Evolutionary conservation across 495 filamentous ascomycete species (phyloP).

Genomic region (Hyaloscypha bicolor): DNA sequence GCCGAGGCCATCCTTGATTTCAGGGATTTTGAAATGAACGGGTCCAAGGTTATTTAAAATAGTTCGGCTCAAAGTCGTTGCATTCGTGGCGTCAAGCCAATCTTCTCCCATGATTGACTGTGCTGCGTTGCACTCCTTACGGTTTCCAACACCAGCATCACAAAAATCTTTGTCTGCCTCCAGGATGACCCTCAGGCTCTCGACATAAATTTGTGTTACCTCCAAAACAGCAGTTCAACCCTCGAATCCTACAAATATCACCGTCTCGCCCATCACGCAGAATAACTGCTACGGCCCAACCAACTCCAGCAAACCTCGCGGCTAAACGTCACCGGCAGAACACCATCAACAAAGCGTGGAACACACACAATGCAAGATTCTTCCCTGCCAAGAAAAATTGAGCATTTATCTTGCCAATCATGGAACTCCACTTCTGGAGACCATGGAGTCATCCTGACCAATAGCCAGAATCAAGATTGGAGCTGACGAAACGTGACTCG

Average conservation of each 20-base stretch:
- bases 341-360: not conserved
- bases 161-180: not conserved
- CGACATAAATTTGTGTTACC: not conserved
- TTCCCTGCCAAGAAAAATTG: slow-evolving; percentile 8
- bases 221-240: not conserved
- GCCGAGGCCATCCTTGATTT: too few species aligned
- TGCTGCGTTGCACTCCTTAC: not conserved
- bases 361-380: not conserved
- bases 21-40: not conserved
- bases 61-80: not conserved
- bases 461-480: not conserved
- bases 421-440: not conserved
- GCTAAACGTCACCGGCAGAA: not conserved
- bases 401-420: not conserved
- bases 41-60: not conserved
- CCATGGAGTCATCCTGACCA: not conserved
- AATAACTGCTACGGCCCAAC: not conserved
- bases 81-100: not conserved
- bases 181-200: not conserved
- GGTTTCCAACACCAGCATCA: not conserved
- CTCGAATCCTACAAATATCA: not conserved
- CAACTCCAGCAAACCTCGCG: not conserved
- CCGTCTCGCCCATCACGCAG: not conserved
- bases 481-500: not conserved
- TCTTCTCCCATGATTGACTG: not conserved